Percentiles rank a stretch among this genome's conserved stretches.
These are phyloP conservation scores for Globisporangium viniferum DNA, from an alignment of 352 stramenopile genomes.

Conservation along the genomic window DNA sequence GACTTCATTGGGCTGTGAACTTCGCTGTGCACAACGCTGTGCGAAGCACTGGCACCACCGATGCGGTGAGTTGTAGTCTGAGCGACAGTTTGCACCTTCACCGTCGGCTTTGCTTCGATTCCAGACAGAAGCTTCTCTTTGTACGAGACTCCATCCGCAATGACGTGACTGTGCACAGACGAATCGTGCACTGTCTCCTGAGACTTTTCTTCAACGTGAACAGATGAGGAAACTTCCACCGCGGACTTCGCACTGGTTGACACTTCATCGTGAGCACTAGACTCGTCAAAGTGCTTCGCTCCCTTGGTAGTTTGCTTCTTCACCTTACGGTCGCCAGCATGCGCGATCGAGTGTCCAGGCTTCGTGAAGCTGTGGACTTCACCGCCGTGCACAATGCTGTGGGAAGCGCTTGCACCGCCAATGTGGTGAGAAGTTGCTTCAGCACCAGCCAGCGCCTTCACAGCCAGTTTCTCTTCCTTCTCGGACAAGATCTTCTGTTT, in stretches of 20 bases:
- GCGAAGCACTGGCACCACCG: background rate
- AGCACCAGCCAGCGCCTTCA: background rate
- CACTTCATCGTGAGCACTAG: background rate
- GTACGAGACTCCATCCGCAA: background rate
- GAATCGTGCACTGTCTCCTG: background rate
- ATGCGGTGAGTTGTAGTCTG: background rate
- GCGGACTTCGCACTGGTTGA: background rate
- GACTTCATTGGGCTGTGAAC: background rate
- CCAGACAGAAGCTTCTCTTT: background rate
- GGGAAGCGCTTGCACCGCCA: background rate
- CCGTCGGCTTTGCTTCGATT: background rate
- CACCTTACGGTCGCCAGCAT: constrained; percentile 2
- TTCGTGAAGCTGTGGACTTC: background rate
- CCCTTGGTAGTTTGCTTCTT: constrained; percentile 3
- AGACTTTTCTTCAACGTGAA: background rate
- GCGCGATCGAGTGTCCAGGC: background rate
- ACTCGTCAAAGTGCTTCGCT: background rate
- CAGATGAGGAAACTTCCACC: background rate
- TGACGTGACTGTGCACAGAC: background rate
- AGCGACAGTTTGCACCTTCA: background rate
- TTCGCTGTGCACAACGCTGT: background rate
- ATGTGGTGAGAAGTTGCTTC: background rate
- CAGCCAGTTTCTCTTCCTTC: background rate
- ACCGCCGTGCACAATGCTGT: background rate
- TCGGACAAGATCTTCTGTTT: constrained; percentile 1